phyloP scores from a whole-genome alignment of 371 early-diverging fungal species.

The Mucor ambiguus region DNA sequence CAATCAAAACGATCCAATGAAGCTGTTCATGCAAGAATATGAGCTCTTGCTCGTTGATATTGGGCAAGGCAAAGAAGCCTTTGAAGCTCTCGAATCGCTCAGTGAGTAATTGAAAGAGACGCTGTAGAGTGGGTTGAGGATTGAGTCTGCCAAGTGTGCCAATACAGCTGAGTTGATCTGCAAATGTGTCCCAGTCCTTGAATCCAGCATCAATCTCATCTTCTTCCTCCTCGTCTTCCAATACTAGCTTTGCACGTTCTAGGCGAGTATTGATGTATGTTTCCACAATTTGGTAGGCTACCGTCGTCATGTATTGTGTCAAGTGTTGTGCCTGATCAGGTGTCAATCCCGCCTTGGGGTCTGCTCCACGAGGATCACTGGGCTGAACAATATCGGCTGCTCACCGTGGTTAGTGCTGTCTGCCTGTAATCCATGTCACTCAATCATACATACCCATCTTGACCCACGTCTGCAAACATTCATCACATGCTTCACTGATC shows the following conservation, averaged over 20 bases:
- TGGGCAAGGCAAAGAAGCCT: conserved; percentile 27
- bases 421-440: background rate
- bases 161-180: conserved; percentile 74
- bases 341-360: conserved; percentile 19
- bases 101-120: conserved; percentile 51
- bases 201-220: conserved; percentile 62
- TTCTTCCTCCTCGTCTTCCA: conserved; percentile 60
- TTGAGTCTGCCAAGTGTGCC: conserved; percentile 66
- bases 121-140: conserved; percentile 52
- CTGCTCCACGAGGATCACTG: conserved; percentile 22
- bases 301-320: conserved; percentile 54
- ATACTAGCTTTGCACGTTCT: conserved; percentile 56
- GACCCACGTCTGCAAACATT: conserved; percentile 74
- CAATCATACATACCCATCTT: conserved; percentile 47
- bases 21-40: conserved; percentile 63
- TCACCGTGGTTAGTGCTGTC: background rate
- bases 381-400: conserved; percentile 37
- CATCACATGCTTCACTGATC: conserved; percentile 71
- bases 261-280: conserved; percentile 70
- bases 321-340: conserved; percentile 35
- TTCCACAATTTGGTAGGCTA: conserved; percentile 63
- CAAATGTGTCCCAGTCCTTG: conserved; percentile 75
- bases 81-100: conserved; percentile 57
- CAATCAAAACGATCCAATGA: conserved; percentile 77
- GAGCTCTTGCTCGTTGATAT: conserved; percentile 28